These are phyloP conservation scores for Parsonsia alboflavescens DNA, from an alignment of 257 asterid genomes.

Conservation along the genomic window DNA sequence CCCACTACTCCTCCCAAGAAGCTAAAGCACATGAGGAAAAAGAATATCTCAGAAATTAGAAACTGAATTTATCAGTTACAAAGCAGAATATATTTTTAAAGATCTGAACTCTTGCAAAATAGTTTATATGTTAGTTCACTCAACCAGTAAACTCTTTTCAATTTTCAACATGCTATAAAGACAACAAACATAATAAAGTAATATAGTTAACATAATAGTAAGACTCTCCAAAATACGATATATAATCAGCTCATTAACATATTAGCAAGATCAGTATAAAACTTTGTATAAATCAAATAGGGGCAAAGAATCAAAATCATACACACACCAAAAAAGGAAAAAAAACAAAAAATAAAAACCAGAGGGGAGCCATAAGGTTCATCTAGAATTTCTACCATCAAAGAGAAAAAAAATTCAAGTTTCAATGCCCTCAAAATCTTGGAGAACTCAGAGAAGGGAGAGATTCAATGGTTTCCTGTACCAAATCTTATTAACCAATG, in stretches of 20 bases:
- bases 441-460: not conserved
- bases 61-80: not conserved
- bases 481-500: not conserved
- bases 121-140: not conserved
- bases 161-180: not conserved
- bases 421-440: not conserved
- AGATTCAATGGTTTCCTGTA: not conserved
- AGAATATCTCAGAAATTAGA: slow-evolving; percentile 6
- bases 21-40: slow-evolving; percentile 41
- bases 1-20: slow-evolving; percentile 99
- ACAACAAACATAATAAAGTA: not conserved
- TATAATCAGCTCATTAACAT: not conserved
- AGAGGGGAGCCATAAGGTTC: not conserved
- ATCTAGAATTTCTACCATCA: not conserved
- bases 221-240: not conserved
- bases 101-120: not conserved
- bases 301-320: not conserved
- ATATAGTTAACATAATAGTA: not conserved
- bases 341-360: not conserved
- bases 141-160: not conserved
- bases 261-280: not conserved
- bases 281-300: not conserved
- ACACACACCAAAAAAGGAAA: too few species aligned
- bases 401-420: not conserved
- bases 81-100: slow-evolving; percentile 1